A percentile compares a stretch with the other conserved stretches of the same genome.
phyloP scores from a whole-genome alignment of 345 rosid genomes.

The Balakata baccata region DNA sequence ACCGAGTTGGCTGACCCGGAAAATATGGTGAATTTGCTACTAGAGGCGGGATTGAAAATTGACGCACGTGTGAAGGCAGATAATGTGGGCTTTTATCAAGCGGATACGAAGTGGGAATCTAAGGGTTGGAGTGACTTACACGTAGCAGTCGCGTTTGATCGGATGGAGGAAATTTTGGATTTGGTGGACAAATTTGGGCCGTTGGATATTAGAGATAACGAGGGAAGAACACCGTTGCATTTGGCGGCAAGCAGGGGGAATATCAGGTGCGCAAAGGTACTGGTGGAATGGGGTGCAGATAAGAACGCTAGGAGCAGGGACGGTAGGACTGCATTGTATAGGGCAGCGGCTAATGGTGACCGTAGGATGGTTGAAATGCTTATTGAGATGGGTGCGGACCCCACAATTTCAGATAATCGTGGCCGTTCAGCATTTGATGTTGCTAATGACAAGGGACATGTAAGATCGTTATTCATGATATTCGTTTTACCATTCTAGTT shows the following conservation, averaged over 20 bases:
- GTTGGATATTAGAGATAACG: conserved; percentile 41
- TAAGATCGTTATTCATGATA: conserved; percentile 26
- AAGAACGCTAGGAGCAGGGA: conserved; percentile 35
- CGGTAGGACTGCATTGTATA: conserved; percentile 36
- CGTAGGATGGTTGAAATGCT: conserved; percentile 43
- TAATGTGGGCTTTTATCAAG: background rate
- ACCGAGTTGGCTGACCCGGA: conserved; percentile 36
- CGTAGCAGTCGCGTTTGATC: conserved; percentile 31
- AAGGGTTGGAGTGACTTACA: conserved; percentile 42
- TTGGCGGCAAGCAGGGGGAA: conserved; percentile 38
- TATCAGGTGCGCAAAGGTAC: conserved; percentile 32
- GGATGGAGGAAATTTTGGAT: conserved; percentile 27
- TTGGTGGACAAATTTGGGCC: conserved; percentile 19
- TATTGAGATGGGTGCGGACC: conserved; percentile 41
- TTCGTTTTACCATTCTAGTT: too few species aligned
- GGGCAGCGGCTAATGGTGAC: conserved; percentile 43
- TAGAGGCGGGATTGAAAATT: conserved; percentile 40
- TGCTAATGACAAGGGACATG: conserved; percentile 38
- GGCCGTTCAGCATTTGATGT: conserved; percentile 45
- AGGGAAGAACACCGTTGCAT: conserved; percentile 40
- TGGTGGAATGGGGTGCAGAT: conserved; percentile 42
- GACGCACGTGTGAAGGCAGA: conserved; percentile 7
- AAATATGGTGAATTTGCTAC: conserved; percentile 43
- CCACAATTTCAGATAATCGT: conserved; percentile 36
- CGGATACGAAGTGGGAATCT: conserved; percentile 18